Base-by-base conservation (phyloP, 1,139 yeast species). In the Lodderomyces pseudojiufengensis region DNA sequence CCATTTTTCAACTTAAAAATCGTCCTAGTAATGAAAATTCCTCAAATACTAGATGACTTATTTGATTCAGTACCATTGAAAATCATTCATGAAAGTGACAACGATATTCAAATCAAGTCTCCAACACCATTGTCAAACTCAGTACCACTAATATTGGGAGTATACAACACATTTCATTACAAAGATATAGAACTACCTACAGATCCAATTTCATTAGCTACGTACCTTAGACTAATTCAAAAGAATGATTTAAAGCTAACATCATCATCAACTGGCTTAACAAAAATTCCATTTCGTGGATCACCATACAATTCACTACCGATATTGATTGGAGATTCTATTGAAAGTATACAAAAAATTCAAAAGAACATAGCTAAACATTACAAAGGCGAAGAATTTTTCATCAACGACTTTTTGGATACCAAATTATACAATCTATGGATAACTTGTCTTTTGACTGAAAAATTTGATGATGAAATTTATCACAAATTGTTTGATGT, bases 61-160 rank as follows among this genome's bases (percentile, higher is more conserved):
- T 77, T 78, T 44, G 77, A 75, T 36, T 46, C 60, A 4, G 76
- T 78, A 42, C 84, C 84, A 0, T 39, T 76, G 24, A 43, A 41
- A 15, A 55, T 61, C 9, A 56, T 65, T 34, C 65, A 73, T 0
- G 51, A 70, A n/a, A n/a, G n/a, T 2, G 55, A 54, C 1, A 38
- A 50, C 1, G 46, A n/a, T n/a, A n/a, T n/a, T 18, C 20, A 18
- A 18, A 18, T 18, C 7, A 7, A 18, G 5, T 5, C 5, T 18
- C 20, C 20, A 5, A 18, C 7, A 18, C 20, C 20, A 18, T 18
- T 18, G 7, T 18, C 20, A 18, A 29, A 29, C 9, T 28, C 31
- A 13, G 37, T 45, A 4, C 43, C 41, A 10, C 66, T 71, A 50
- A 58, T 58, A 11, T 47, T 73, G 7, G 76, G 72, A 2, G 73